Conservation (phyloP, 805 yeast genomes). For the Candida jianshihensis region DNA sequence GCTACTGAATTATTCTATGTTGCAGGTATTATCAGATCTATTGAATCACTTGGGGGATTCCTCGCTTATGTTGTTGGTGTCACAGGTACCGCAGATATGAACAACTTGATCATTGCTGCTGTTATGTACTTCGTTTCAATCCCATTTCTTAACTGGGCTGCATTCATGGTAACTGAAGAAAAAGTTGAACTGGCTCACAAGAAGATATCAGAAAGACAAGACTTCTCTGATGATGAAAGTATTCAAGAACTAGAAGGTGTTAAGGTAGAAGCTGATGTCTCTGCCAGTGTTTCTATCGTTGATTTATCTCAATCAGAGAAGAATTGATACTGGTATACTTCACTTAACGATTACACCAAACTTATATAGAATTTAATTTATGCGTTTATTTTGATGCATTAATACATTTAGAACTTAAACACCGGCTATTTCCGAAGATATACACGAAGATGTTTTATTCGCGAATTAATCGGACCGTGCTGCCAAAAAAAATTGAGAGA, state of each 20-base stretch:
- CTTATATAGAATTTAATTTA: too few relatives aligned
- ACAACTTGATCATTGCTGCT: conserved; percentile 20
- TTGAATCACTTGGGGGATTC: conserved; percentile 20
- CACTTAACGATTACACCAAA: too few relatives aligned
- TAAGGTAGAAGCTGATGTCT: not conserved
- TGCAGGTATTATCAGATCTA: conserved; percentile 17
- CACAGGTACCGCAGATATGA: conserved; percentile 18
- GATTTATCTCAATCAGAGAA: too few relatives aligned
- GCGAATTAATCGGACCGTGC: too few relatives aligned
- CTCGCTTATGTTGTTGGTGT: conserved; percentile 18
- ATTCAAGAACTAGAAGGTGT: not conserved
- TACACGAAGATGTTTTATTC: too few relatives aligned
- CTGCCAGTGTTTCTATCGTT: not conserved
- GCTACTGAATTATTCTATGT: conserved; percentile 16
- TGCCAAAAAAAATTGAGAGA: too few relatives aligned
- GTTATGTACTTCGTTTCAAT: conserved; percentile 16
- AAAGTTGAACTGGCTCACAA: not conserved
- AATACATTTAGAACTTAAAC: too few relatives aligned
- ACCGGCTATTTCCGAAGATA: too few relatives aligned
- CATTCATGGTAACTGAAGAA: not conserved
- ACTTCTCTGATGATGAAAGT: not conserved
- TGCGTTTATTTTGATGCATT: too few relatives aligned
- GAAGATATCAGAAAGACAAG: not conserved
- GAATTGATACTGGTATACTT: too few relatives aligned
- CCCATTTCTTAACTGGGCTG: conserved; percentile 5